Conservation (phyloP, 148 eudicot genomes). For the Heliamphora exappendiculata region DNA sequence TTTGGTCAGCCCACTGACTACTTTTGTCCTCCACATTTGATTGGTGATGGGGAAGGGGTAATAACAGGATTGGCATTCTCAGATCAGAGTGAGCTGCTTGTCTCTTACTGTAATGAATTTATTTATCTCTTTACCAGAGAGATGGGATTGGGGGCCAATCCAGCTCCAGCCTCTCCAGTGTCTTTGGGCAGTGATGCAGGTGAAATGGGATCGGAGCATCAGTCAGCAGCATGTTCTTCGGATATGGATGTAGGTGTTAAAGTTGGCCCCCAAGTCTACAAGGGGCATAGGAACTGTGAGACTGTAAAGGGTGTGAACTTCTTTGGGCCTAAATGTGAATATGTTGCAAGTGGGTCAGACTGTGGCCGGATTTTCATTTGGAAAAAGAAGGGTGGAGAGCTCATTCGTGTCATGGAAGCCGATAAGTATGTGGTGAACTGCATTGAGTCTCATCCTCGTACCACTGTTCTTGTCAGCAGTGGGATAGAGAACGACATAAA, state of each 20-base stretch:
- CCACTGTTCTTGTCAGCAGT: constrained; percentile 72
- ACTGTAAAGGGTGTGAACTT: constrained; percentile 87
- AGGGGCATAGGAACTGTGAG: constrained; percentile 63
- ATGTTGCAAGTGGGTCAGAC: constrained; percentile 92
- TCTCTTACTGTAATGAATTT: constrained; percentile 63
- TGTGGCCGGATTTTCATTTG: constrained; percentile 92
- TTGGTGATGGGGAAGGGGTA: constrained; percentile 50
- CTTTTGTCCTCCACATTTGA: constrained; percentile 73
- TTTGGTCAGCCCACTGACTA: constrained; percentile 72
- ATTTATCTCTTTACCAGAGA: constrained; percentile 74
- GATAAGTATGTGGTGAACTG: constrained; percentile 80
- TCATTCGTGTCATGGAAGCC: constrained; percentile 84
- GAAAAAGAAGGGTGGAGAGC: constrained; percentile 73
- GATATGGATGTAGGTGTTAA: constrained; percentile 27
- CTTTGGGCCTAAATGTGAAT: constrained; percentile 83
- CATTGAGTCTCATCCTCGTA: constrained; percentile 79
- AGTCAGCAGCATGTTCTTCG: constrained; percentile 21
- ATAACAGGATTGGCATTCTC: constrained; percentile 91
- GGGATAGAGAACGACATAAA: constrained; percentile 80
- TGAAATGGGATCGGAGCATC: constrained; percentile 23
- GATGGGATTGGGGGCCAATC: constrained; percentile 71
- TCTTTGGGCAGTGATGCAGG: constrained; percentile 29
- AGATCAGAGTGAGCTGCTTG: constrained; percentile 80
- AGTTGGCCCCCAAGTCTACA: constrained; percentile 54
- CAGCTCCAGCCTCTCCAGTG: constrained; percentile 32